Percentiles rank a stretch among this genome's conserved stretches.
phyloP scores from a whole-genome alignment of 2,329 filamentous ascomycete genomes.

The Ustulina deusta region DNA sequence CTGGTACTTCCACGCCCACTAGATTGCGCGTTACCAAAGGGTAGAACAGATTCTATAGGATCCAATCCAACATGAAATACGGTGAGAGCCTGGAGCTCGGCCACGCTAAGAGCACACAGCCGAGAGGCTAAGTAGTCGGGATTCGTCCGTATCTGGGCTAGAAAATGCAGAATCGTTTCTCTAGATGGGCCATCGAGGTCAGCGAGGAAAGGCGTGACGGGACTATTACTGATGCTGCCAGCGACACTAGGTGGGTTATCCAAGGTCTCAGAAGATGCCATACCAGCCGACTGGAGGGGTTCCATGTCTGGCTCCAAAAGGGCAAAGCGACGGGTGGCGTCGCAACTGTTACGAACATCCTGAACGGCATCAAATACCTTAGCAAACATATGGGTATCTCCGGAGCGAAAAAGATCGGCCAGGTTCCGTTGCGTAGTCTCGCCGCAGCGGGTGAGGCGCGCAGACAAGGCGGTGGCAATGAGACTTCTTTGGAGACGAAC shows the following conservation, averaged over 20 bases:
- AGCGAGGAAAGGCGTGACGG: conserved; percentile 70
- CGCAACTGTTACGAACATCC: conserved; percentile 82
- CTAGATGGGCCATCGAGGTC: conserved; percentile 81
- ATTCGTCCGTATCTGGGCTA: conserved; percentile 85
- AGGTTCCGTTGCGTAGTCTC: conserved; percentile 80
- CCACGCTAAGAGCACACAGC: conserved; percentile 78
- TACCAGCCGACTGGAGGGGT: conserved; percentile 62
- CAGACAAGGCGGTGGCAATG: conserved; percentile 79
- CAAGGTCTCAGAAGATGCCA: conserved; percentile 64
- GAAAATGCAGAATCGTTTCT: conserved; percentile 80
- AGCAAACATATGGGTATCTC: conserved; percentile 83
- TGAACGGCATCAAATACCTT: conserved; percentile 81
- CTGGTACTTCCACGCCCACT: conserved; percentile 60
- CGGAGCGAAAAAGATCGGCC: conserved; percentile 80
- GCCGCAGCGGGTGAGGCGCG: conserved; percentile 79
- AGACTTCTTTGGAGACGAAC: conserved; percentile 79
- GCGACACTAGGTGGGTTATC: conserved; percentile 61
- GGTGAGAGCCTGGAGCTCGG: conserved; percentile 82
- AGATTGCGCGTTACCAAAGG: conserved; percentile 51
- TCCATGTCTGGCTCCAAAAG: conserved; percentile 80
- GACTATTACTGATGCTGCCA: conserved; percentile 51
- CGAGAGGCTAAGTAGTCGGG: conserved; percentile 88
- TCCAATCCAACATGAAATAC: conserved; percentile 83
- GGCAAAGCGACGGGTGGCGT: conserved; percentile 77
- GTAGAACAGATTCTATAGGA: conserved; percentile 84